Evolutionary conservation across 805 yeast genomes (phyloP).

Genomic region (Monosporozyma aerobia): DNA sequence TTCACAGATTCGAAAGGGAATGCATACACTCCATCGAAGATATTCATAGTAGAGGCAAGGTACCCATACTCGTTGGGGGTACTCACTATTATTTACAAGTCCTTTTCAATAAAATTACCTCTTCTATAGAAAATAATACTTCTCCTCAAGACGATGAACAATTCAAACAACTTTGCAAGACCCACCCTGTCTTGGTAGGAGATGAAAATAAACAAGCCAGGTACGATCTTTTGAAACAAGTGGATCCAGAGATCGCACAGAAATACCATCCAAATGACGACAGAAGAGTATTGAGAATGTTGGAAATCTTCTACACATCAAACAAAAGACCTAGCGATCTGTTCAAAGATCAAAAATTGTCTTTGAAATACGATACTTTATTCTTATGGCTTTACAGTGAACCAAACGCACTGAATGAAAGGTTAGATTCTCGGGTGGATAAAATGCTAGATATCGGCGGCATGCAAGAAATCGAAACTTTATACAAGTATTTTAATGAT

Average conservation of each 20-base stretch:
- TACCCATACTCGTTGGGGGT: constrained; percentile 90
- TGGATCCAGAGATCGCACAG: constrained; percentile 64
- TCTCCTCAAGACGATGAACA: constrained; percentile 3
- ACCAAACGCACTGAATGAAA: constrained; percentile 41
- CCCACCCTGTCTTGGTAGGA: neutral
- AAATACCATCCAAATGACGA: constrained; percentile 91
- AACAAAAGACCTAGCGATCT: constrained; percentile 62
- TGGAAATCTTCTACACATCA: constrained; percentile 67
- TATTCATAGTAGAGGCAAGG: constrained; percentile 55
- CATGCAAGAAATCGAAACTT: constrained; percentile 51
- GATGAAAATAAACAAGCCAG: neutral
- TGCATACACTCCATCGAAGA: constrained; percentile 54
- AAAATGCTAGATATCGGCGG: constrained; percentile 70
- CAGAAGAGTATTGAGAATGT: constrained; percentile 66
- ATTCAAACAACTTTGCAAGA: constrained; percentile 1
- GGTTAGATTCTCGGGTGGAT: constrained; percentile 78
- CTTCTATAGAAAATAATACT: constrained; percentile 3
- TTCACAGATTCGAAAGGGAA: constrained; percentile 69
- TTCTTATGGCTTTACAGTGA: constrained; percentile 79
- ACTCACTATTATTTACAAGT: constrained; percentile 89
- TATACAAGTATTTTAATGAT: constrained; percentile 39
- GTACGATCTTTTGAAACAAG: constrained; percentile 37
- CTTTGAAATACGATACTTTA: constrained; percentile 51
- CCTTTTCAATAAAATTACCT: constrained; percentile 46
- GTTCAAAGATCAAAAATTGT: constrained; percentile 53